Conservation (phyloP, 2,329 filamentous ascomycete genomes). For the Microascus cirrosus region DNA sequence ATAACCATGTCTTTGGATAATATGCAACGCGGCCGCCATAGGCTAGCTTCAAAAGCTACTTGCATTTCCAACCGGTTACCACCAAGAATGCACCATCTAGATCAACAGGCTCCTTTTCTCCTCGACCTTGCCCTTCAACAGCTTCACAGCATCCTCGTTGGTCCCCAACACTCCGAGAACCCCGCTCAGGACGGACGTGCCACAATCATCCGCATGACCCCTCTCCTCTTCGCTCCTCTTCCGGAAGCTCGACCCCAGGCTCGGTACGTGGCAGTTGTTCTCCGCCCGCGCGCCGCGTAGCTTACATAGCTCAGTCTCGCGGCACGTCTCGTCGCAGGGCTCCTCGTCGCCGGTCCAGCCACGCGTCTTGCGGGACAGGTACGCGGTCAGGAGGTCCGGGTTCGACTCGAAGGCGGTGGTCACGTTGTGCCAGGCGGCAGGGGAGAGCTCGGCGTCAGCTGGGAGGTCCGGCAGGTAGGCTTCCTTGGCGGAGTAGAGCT, state of each 20-base stretch:
- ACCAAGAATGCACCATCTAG: not conserved
- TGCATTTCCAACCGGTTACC: not conserved
- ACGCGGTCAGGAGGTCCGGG: conserved; percentile 30
- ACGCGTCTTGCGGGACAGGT: conserved; percentile 33
- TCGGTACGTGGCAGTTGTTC: conserved; percentile 34
- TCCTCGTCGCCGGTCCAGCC: conserved; percentile 24
- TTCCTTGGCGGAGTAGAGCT: conserved; percentile 45
- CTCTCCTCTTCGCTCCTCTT: conserved; percentile 15
- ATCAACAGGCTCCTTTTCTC: not conserved
- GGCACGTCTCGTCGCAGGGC: conserved; percentile 29
- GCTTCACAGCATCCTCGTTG: conserved; percentile 2
- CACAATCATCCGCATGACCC: conserved; percentile 13
- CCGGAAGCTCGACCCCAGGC: conserved; percentile 18
- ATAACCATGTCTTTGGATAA: not conserved
- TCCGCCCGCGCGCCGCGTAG: conserved; percentile 39
- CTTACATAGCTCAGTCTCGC: conserved; percentile 35
- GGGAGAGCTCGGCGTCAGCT: conserved; percentile 32
- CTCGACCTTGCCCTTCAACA: conserved; percentile 3
- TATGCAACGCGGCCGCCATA: not conserved
- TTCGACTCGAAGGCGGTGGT: conserved; percentile 34
- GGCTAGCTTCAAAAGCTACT: not conserved
- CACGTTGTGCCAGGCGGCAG: conserved; percentile 48
- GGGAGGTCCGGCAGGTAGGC: conserved; percentile 36
- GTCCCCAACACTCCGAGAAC: conserved; percentile 8
- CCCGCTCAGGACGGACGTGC: conserved; percentile 10